Percentiles rank a stretch among this genome's conserved stretches.
Conservation (phyloP, 495 filamentous ascomycete genomes). For the Bacidia rubella region DNA sequence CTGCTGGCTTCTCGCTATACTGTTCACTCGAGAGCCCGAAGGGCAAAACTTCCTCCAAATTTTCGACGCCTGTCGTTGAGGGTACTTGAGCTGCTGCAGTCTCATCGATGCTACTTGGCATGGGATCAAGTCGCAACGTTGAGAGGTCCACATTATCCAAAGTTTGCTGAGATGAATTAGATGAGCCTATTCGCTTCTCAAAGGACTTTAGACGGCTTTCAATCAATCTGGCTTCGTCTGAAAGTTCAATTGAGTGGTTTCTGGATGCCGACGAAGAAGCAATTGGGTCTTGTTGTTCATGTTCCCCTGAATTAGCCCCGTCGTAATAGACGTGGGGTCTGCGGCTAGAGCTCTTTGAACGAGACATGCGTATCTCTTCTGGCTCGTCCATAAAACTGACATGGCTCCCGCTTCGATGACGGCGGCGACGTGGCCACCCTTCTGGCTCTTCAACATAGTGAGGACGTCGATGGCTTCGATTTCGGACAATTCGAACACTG, state of each 20-base stretch:
- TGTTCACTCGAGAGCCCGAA: no score
- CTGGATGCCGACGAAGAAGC: background rate
- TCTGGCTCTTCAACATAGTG: constrained; percentile 4
- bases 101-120: no score
- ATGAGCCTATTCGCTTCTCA: no score
- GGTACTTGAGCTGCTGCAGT: no score
- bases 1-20: no score
- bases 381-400: constrained; percentile 12
- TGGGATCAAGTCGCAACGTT: no score
- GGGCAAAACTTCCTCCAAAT: no score
- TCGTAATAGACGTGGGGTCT: constrained; percentile 7
- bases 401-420: constrained; percentile 2
- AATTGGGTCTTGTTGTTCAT: background rate
- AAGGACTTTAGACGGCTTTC: no score
- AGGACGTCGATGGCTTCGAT: constrained; percentile 1
- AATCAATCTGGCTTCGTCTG: background rate
- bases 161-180: no score
- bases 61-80: no score
- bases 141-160: no score
- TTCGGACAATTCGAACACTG: background rate
- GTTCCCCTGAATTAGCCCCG: constrained; percentile 6
- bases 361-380: constrained; percentile 5
- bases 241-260: background rate
- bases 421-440: background rate
- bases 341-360: constrained; percentile 1